Evolutionary conservation across 495 filamentous ascomycete genomes (phyloP).

Genomic region (Penicillium mononematosum): DNA sequence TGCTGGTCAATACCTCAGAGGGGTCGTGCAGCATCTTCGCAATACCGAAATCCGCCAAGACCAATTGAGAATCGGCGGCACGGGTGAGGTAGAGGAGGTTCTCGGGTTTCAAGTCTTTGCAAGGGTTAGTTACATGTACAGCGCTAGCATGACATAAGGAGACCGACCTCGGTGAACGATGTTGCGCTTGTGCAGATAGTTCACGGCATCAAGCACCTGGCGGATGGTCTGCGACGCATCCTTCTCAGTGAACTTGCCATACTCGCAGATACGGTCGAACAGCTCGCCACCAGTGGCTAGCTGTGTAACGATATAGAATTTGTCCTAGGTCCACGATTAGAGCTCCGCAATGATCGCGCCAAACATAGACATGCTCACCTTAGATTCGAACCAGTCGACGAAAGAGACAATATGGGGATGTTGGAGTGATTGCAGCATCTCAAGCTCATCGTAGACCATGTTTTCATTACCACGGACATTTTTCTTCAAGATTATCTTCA

Average conservation of each 20-base stretch:
- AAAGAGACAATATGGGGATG: conserved; percentile 98
- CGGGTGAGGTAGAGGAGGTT: conserved; percentile 92
- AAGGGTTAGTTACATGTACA: conserved; percentile 7
- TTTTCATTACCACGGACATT: conserved; percentile 96
- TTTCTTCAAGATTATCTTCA: conserved; percentile 99
- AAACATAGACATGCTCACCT: conserved; percentile 36
- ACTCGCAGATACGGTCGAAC: conserved; percentile 97
- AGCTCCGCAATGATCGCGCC: neutral
- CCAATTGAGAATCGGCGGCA: conserved; percentile 73
- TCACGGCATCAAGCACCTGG: conserved; percentile 90
- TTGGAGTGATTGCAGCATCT: conserved; percentile 83
- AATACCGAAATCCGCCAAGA: conserved; percentile 97
- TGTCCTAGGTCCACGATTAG: conserved; percentile 64
- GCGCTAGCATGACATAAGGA: neutral
- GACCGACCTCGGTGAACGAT: conserved; percentile 89
- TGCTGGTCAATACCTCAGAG: conserved; percentile 90
- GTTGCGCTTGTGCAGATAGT: conserved; percentile 92
- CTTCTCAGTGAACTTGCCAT: conserved; percentile 98
- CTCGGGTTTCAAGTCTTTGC: conserved; percentile 91
- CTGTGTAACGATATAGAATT: conserved; percentile 99
- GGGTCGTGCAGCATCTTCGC: conserved; percentile 95
- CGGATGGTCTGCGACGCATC: conserved; percentile 96
- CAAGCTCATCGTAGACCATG: conserved; percentile 98
- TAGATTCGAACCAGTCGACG: conserved; percentile 98
- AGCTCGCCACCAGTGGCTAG: conserved; percentile 94